Percentiles rank a stretch among this genome's conserved stretches.
These are phyloP conservation scores for Dactylellina parvicollis DNA, from an alignment of 2,329 filamentous ascomycete species.

Conservation along the genomic window DNA sequence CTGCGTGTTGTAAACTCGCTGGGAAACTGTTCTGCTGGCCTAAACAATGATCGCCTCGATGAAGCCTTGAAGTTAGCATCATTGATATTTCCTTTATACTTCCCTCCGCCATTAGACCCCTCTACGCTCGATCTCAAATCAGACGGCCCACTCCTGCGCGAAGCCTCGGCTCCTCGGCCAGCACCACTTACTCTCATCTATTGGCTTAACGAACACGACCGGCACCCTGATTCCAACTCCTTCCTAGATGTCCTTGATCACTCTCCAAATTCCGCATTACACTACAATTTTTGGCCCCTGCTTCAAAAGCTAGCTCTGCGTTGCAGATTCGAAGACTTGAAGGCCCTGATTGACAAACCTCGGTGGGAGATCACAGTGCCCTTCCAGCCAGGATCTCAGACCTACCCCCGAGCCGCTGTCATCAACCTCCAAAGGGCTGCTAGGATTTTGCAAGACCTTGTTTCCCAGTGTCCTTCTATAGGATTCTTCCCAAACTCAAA, in stretches of 20 bases:
- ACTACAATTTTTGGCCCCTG: conserved; percentile 48
- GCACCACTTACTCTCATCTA: conserved; percentile 38
- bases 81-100: conserved; percentile 44
- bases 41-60: conserved; percentile 43
- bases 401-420: conserved; percentile 9
- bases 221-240: conserved; percentile 16
- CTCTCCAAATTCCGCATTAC: conserved; percentile 25
- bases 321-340: conserved; percentile 40
- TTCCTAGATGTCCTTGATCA: conserved; percentile 34
- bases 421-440: conserved; percentile 30
- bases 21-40: conserved; percentile 27
- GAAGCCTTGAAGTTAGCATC: conserved; percentile 29
- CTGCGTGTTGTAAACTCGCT: conserved; percentile 37
- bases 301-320: conserved; percentile 47
- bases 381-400: conserved; percentile 15
- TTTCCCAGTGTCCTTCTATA: conserved; percentile 37
- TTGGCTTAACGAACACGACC: conserved; percentile 45
- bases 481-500: conserved; percentile 34
- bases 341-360: conserved; percentile 19
- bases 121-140: conserved; percentile 40
- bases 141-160: conserved; percentile 32
- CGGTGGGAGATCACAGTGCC: conserved; percentile 34
- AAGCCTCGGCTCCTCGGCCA: conserved; percentile 35
- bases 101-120: conserved; percentile 40
- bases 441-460: conserved; percentile 32